Evolutionary conservation across 768 basidiomycete species (phyloP).

Genomic region (Tylopilus subfusipes): DNA sequence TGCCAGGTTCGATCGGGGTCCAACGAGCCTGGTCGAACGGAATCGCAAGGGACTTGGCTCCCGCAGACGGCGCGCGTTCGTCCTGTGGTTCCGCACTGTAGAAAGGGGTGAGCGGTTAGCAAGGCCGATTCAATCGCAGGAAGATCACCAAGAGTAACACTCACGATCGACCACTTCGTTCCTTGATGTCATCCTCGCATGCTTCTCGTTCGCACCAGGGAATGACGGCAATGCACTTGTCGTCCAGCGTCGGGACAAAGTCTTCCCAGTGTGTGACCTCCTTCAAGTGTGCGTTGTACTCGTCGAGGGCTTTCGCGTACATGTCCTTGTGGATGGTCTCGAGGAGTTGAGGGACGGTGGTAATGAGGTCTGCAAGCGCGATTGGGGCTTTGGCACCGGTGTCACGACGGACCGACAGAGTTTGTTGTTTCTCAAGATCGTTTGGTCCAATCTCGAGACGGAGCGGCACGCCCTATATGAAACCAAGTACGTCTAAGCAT

Average conservation of each 20-base stretch:
- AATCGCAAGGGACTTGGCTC: slow-evolving; percentile 95
- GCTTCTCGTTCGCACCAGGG: slow-evolving; percentile 95
- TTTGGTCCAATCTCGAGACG: slow-evolving; percentile 96
- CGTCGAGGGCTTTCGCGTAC: slow-evolving; percentile 72
- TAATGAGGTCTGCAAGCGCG: slow-evolving; percentile 45
- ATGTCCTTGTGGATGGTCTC: slow-evolving; percentile 87
- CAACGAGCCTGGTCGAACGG: slow-evolving; percentile 90
- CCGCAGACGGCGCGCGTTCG: slow-evolving; percentile 93
- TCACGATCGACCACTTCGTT: slow-evolving; percentile 82
- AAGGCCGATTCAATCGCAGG: not conserved
- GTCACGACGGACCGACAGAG: slow-evolving; percentile 79
- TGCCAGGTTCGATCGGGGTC: slow-evolving; percentile 73
- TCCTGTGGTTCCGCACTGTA: slow-evolving; percentile 81
- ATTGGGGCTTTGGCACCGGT: slow-evolving; percentile 60
- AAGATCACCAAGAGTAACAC: slow-evolving; percentile 12
- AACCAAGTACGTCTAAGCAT: not conserved
- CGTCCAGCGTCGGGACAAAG: slow-evolving; percentile 85
- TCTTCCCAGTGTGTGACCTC: slow-evolving; percentile 86
- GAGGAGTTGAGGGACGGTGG: slow-evolving; percentile 60
- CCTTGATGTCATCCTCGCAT: slow-evolving; percentile 99
- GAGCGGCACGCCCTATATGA: slow-evolving; percentile 81
- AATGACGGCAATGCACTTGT: slow-evolving; percentile 81
- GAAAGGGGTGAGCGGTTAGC: slow-evolving; percentile 4
- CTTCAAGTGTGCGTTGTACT: slow-evolving; percentile 68
- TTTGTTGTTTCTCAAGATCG: slow-evolving; percentile 80